Evolutionary conservation across 1,284 basidiomycete species (phyloP).

Genomic region (Melampsora americana): DNA sequence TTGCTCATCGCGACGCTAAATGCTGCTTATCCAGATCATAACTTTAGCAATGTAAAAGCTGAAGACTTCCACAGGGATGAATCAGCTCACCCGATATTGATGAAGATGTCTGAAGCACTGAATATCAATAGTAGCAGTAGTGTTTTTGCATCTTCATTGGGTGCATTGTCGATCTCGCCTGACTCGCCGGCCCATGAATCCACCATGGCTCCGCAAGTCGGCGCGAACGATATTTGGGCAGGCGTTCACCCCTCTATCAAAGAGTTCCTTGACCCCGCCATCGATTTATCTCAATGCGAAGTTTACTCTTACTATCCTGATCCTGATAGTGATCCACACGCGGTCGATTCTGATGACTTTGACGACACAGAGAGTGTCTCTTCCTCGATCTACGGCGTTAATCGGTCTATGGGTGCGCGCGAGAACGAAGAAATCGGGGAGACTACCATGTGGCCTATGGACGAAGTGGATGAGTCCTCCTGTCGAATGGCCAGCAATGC

Average conservation of each 20-base stretch:
- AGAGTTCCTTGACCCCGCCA: slow-evolving; percentile 81
- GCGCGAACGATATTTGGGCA: slow-evolving; percentile 54
- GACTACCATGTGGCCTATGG: slow-evolving; percentile 22
- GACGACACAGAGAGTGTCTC: slow-evolving; percentile 56
- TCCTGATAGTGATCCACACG: slow-evolving; percentile 90
- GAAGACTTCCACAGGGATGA: slow-evolving; percentile 76
- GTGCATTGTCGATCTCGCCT: slow-evolving; percentile 42
- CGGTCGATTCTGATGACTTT: slow-evolving; percentile 60
- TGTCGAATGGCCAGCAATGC: neutral
- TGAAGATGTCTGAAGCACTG: slow-evolving; percentile 73
- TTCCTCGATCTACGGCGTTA: slow-evolving; percentile 29
- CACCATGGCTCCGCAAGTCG: slow-evolving; percentile 13
- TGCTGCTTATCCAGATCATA: slow-evolving; percentile 94
- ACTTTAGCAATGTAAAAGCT: slow-evolving; percentile 88
- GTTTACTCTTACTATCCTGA: slow-evolving; percentile 93
- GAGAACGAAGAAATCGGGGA: slow-evolving; percentile 7
- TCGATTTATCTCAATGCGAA: slow-evolving; percentile 86
- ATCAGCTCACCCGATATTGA: slow-evolving; percentile 68
- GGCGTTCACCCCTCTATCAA: slow-evolving; percentile 72
- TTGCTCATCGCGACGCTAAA: slow-evolving; percentile 95
- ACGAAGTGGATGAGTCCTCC: slow-evolving; percentile 14
- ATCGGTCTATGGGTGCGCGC: neutral
- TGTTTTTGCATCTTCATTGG: slow-evolving; percentile 44
- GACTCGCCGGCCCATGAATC: slow-evolving; percentile 44
- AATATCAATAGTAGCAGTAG: slow-evolving; percentile 19